Base-by-base conservation (phyloP, 2,329 filamentous ascomycete genomes). In the Alternaria sp. region DNA sequence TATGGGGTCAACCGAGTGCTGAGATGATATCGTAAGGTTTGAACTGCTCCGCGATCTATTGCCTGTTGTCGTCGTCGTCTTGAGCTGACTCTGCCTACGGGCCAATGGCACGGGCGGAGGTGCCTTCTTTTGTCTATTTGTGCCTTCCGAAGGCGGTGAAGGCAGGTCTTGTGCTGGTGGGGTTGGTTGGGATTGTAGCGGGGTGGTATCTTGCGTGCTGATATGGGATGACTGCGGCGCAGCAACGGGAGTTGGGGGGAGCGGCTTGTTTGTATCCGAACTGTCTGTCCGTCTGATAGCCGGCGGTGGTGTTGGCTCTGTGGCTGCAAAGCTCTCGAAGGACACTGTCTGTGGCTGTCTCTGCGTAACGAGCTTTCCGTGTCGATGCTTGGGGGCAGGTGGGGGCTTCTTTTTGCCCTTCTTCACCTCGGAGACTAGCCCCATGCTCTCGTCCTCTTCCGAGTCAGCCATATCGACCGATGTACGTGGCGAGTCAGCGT, bases 311-410 rank as follows among this genome's bases (percentile, higher is more conserved):
- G 68, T 64, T 17, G 66, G 66, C 32, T 65, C 74, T 49, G 52
- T 74, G 17, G 75, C 60, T 58, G 74, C 64, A 45, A 79, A 77
- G 44, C 72, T 75, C 17, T 74, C 72, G 40, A 79, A 80, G 2
- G 78, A 70, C 8, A 78, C 75, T 17, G 67, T 79, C 74, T 75
- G 80, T 61, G 74, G 82, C 69, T 62, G 83, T 80, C 81, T 63
- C 69, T 71, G 77, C 68, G 85, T 88, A 67, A 95, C 91, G 17
- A 90, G 85, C 78, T 91, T 94, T 5, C 93, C 93, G 80, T 94
- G 91, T 58, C 91, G 88, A 55, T 91, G 93, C 74, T 87, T 93
- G 11, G 91, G 91, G 7, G 77, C 73, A 21, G 78, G 79, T 1
- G 91, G 90, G 6, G 92, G 91, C 13, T 91, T 90, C 66, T 87